Evolutionary conservation across 139 green algal species (phyloP).

Genomic region (Ulvella scutata): DNA sequence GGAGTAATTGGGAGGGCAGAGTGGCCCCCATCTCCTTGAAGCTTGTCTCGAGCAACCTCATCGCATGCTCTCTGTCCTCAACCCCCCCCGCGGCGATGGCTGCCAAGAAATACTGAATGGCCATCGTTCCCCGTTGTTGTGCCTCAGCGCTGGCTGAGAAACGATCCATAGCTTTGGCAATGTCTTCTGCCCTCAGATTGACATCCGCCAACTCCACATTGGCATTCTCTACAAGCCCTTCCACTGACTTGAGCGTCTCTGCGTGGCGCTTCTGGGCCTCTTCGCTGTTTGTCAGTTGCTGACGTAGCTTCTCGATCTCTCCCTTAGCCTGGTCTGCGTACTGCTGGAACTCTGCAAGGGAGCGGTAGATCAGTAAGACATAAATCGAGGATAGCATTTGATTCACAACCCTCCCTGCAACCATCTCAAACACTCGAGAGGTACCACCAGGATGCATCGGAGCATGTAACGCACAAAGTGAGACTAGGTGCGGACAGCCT

Average conservation of each 20-base stretch:
- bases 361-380: too few relatives aligned
- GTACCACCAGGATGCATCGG: too few relatives aligned
- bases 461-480: too few relatives aligned
- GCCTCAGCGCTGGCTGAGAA: background rate
- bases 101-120: background rate
- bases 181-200: background rate
- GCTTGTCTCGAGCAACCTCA: background rate
- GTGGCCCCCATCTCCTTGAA: background rate
- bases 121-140: background rate
- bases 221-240: background rate
- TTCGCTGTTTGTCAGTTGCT: background rate
- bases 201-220: background rate
- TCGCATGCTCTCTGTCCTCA: background rate
- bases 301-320: background rate
- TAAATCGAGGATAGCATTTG: too few relatives aligned
- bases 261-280: background rate
- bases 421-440: too few relatives aligned
- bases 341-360: background rate
- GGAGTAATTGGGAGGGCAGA: too few relatives aligned
- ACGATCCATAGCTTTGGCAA: background rate
- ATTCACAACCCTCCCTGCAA: too few relatives aligned
- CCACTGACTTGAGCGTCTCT: background rate
- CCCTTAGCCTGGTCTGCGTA: background rate
- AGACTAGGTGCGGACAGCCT: too few relatives aligned
- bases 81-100: background rate